These are phyloP conservation scores for Cucumis cinereus DNA, from an alignment of 306 rosid species.

Conservation along the genomic window DNA sequence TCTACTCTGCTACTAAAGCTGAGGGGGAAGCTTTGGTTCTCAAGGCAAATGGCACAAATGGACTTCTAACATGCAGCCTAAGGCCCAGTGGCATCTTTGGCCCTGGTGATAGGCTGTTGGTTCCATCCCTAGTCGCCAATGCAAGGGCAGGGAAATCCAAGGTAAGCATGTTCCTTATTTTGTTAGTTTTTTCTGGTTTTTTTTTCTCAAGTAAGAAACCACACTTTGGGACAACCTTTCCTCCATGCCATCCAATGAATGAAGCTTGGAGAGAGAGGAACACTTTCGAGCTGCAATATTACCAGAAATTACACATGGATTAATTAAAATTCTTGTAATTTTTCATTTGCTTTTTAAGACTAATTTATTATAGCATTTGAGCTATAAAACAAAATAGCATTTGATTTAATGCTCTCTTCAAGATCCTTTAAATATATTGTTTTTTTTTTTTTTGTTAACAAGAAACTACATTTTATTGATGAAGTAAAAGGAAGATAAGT, in stretches of 20 bases:
- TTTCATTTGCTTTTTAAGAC: background rate
- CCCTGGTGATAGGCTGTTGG: conserved; percentile 79
- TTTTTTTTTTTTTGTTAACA: background rate
- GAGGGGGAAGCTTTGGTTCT: conserved; percentile 73
- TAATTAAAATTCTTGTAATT: background rate
- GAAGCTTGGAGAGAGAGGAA: background rate
- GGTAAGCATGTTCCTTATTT: conserved; percentile 28
- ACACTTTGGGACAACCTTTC: background rate
- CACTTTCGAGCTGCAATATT: background rate
- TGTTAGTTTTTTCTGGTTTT: background rate
- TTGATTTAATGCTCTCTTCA: background rate
- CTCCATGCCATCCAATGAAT: background rate
- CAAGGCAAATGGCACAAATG: conserved; percentile 64
- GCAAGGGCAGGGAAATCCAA: conserved; percentile 89
- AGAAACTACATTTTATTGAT: background rate
- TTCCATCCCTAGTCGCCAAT: conserved; percentile 63
- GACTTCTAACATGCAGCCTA: conserved; percentile 82
- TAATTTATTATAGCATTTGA: background rate
- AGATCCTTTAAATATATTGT: background rate
- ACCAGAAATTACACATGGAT: background rate
- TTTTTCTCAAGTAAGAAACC: background rate
- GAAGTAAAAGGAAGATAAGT: background rate
- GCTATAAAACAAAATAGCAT: background rate
- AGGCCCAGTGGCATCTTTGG: conserved; percentile 97
- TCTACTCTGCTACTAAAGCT: conserved; percentile 86